Base-by-base conservation (phyloP, 2,329 filamentous ascomycete species). In the Chaetomiaceae sp. region DNA sequence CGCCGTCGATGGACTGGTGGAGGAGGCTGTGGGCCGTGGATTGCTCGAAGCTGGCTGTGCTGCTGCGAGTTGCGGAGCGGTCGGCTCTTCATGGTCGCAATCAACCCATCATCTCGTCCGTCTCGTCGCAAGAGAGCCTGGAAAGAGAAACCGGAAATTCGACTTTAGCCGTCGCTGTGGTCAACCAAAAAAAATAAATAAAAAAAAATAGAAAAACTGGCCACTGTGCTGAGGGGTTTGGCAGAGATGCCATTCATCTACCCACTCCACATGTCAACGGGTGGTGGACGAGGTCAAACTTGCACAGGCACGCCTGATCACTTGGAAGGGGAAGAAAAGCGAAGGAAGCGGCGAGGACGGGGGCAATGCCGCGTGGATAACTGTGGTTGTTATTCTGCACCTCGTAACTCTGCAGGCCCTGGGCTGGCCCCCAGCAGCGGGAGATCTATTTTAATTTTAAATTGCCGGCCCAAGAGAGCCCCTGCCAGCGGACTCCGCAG, bases 41-140 rank as follows among this genome's bases (percentile, higher is more conserved):
- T 7, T 6, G 10, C 47, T 54, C 44, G 48, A 46, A 37, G 57
- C 27, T 40, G 51, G 45, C 19, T 50, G 48, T 43, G 49, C 27
- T 43, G 49, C 27, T 45, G 45, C 20, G 45, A 41, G 44, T 38
- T 53, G 52, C 48, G 47, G 53, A 50, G 55, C 59, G 58, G 56
- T 57, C 58, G 60, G 62, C 41, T 61, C 54, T 50, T 51, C 50
- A 53, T 61, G 33, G 48, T 55, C 49, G 56, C 50, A 38, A 41
- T 59, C 54, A 59, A 56, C 55, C 50, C 51, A 56, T 54, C 52
- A 53, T 51, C 25, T 41, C 38, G 48, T 27, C 51, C 23, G 41
- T 47, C 43, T 48, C 30, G 48, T 41, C 44, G 14, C 37, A 30
- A 35, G 38, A 33, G n/a, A n/a, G n/a, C n/a, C n/a, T n/a, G n/a